A percentile compares a stretch with the other conserved stretches of the same genome.
Conservation (phyloP, 139 green algal genomes). For the Auxenochlorella protothecoides region DNA sequence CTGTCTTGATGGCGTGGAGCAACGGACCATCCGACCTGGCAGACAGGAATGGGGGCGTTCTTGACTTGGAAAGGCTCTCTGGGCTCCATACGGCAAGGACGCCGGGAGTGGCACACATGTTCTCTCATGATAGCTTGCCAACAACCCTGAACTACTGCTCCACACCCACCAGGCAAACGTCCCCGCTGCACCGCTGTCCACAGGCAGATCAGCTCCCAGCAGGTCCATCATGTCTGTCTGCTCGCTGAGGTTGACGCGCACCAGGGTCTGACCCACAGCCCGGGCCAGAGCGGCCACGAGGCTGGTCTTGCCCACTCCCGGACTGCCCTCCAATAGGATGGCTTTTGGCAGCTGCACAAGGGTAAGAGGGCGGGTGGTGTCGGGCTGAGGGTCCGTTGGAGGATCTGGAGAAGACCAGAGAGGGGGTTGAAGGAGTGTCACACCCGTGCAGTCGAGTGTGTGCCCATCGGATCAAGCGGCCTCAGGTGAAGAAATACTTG, state of each 20-base stretch:
- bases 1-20: constrained; percentile 72
- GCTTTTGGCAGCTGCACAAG: constrained; percentile 49
- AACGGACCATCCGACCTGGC: constrained; percentile 81
- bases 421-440: no score
- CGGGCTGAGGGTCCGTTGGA: no score
- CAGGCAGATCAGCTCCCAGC: constrained; percentile 89
- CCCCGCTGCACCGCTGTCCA: constrained; percentile 56
- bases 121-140: no score
- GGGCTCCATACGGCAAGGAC: no score
- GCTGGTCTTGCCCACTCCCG: constrained; percentile 94
- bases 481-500: no score
- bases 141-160: neutral
- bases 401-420: no score
- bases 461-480: no score
- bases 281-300: constrained; percentile 78
- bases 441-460: no score
- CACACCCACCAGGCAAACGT: constrained; percentile 76
- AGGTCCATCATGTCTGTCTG: constrained; percentile 99
- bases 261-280: constrained; percentile 43
- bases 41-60: no score
- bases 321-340: constrained; percentile 89
- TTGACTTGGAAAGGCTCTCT: no score
- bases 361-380: no score
- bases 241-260: constrained; percentile 94
- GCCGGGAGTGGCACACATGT: no score